Evolutionary conservation across 495 filamentous ascomycete species (phyloP), one percentile per base, ranked within the genome.

Genomic region (Xylaria curta): DNA sequence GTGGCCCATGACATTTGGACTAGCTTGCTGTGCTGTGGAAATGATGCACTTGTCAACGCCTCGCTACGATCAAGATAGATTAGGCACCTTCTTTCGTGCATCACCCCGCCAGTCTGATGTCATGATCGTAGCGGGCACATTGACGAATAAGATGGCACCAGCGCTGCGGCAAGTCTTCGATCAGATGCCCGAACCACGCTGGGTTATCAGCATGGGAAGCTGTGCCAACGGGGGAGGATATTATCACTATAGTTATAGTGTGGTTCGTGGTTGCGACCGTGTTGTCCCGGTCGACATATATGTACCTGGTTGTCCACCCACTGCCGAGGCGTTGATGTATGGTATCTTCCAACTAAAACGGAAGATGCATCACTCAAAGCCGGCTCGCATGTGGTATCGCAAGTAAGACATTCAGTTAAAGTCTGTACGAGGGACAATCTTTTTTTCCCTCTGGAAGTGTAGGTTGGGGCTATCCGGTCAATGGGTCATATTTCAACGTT

Each of bases 31-130:
- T 82, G 95, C 94, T 81, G 85, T 97, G 71, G 94, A 97, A 81
- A 97, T 97, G 94, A 97, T 97, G 94, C 94, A 97, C 81, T 86
- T 97, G 19, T 97, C 94, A 33, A 94, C 94, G 42, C 94, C 94
- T 42, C 93, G 94, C 70, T 97, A 97, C 85, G 94, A 97, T 79
- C 94, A 97, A 78, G 94, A 97, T 87, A 87, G 94, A 8, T 87
- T 97, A 46, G 94, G 94, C 76, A 97, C 97, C 79, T 97, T 97
- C 80, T 97, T 97, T 90, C 91, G 94, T 76, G 94, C 94, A 68
- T 97, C 93, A 19, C 94, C 94, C 4, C 92, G 94, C 33, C 94
- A 97, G 83, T 95, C 93, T 59, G 94, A 97, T 84, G 93, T 97
- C 72, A 97, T 97, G 95, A 97, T 97, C 79, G 94, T 97, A 7